Base-by-base conservation (phyloP, 331 rosid genomes). In the Quercus lobata region DNA sequence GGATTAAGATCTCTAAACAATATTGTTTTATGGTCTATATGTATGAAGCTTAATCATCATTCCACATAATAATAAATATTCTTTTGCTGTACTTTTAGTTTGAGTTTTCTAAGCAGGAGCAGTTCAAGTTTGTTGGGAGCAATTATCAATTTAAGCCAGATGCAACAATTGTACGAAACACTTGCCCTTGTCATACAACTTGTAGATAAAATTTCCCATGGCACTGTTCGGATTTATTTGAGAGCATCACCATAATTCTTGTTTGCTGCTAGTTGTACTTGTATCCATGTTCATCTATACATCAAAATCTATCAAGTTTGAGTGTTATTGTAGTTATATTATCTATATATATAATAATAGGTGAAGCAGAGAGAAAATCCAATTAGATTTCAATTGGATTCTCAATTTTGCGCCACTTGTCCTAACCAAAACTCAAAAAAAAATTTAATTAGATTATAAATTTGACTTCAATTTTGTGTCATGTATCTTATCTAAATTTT, bases 101-200 rank as follows among this genome's bases (percentile, higher is more conserved):
- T 97, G 98, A 94, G 62, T 89, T 97, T 12, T 97, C 98, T 58
- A 97, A 97, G 72, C 98, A 94, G 88, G 97, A 94, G 90, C 92
- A 97, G 53, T 94, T 94, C 90, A 87, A 97, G 84, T 92, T 97
- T 29, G 88, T 94, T 96, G 72, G 98, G 98, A 69, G 98, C 98
- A 5, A 24, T 24, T 24, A 24, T 24, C 24, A 32, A 1, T 1
- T 32, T 32, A 32, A 32, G 34, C 34, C 1, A 32, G 94, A 94
- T 78, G 98, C 97, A 72, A 91, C 90, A 55, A 94, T 94, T 84
- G 98, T 94, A 82, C 85, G 88, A 56, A 70, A 19, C 56, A 76
- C 32, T 72, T 55, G 57, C 61, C 69, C 35, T 6, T 70, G 21
- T n/a, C 77, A 0, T 55, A 21, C 55, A 18, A 22, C 55, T 27